Evolutionary conservation across 1,284 basidiomycete species (phyloP).

Genomic region (Butyriboletus appendiculatus): DNA sequence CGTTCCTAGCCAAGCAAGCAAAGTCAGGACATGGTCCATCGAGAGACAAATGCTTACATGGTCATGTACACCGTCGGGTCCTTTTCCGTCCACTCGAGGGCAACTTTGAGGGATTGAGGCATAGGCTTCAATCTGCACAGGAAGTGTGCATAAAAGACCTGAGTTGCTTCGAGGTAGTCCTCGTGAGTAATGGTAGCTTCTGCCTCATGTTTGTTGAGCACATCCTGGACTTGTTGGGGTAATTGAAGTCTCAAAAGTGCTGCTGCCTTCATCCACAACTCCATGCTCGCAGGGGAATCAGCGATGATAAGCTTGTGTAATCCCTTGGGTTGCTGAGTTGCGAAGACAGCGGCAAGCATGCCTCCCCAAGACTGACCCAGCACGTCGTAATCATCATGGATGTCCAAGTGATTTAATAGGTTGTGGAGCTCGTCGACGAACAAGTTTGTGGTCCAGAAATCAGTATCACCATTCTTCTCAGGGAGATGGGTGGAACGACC

Average conservation of each 20-base stretch:
- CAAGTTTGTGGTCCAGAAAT: constrained; percentile 47
- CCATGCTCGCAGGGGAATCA: constrained; percentile 42
- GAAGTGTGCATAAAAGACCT: constrained; percentile 45
- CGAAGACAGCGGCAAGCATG: constrained; percentile 45
- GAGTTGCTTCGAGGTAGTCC: constrained; percentile 48
- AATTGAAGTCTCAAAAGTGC: constrained; percentile 38
- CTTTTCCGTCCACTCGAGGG: constrained; percentile 34
- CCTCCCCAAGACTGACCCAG: constrained; percentile 55
- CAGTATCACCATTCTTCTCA: constrained; percentile 36
- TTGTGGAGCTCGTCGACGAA: constrained; percentile 50
- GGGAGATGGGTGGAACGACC: constrained; percentile 49
- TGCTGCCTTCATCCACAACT: constrained; percentile 39
- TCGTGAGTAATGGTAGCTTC: constrained; percentile 45
- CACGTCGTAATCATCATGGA: constrained; percentile 40
- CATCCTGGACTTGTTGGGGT: constrained; percentile 44
- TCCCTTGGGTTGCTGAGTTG: constrained; percentile 40
- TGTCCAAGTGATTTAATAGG: constrained; percentile 41
- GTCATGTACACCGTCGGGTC: constrained; percentile 53
- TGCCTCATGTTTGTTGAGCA: constrained; percentile 47
- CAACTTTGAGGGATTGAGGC: constrained; percentile 37
- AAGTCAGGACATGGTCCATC: not conserved
- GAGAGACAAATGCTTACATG: constrained; percentile 36
- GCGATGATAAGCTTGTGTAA: constrained; percentile 44
- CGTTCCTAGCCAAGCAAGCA: constrained; percentile 40
- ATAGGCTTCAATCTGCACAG: constrained; percentile 48